phyloP scores from a whole-genome alignment of 495 filamentous ascomycete species.

The Glonium stellatum region DNA sequence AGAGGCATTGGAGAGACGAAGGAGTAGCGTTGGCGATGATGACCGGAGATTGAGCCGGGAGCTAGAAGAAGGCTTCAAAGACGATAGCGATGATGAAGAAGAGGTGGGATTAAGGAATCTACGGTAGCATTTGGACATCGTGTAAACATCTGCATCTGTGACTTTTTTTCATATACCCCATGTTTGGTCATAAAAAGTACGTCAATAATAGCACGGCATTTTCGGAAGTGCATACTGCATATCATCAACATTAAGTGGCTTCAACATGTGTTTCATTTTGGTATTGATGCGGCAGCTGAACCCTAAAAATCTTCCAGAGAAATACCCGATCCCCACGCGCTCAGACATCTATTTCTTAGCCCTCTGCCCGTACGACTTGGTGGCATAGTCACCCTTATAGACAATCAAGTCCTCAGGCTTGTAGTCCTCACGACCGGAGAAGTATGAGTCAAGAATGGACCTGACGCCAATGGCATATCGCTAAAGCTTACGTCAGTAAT shows the following conservation, averaged over 20 bases:
- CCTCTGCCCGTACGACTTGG: slow-evolving; percentile 88
- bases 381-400: slow-evolving; percentile 84
- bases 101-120: slow-evolving; percentile 13
- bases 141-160: neutral
- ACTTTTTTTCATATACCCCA: neutral
- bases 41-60: slow-evolving; percentile 69
- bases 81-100: slow-evolving; percentile 69
- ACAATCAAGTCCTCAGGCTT: slow-evolving; percentile 87
- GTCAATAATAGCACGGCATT: neutral
- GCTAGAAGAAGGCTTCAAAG: slow-evolving; percentile 74
- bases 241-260: neutral
- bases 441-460: slow-evolving; percentile 84
- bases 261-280: neutral
- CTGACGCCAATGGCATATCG: slow-evolving; percentile 87
- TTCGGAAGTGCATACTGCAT: neutral
- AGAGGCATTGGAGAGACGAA: slow-evolving; percentile 44
- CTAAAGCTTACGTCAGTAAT: slow-evolving; percentile 18
- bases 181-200: too few relatives aligned
- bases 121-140: slow-evolving; percentile 5
- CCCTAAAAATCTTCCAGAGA: neutral
- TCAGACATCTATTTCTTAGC: neutral
- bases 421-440: slow-evolving; percentile 81
- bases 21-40: slow-evolving; percentile 30
- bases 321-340: neutral
- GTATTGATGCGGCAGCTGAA: neutral